Base-by-base conservation (phyloP, 768 basidiomycete genomes). In the Clitopilus passeckerianus region DNA sequence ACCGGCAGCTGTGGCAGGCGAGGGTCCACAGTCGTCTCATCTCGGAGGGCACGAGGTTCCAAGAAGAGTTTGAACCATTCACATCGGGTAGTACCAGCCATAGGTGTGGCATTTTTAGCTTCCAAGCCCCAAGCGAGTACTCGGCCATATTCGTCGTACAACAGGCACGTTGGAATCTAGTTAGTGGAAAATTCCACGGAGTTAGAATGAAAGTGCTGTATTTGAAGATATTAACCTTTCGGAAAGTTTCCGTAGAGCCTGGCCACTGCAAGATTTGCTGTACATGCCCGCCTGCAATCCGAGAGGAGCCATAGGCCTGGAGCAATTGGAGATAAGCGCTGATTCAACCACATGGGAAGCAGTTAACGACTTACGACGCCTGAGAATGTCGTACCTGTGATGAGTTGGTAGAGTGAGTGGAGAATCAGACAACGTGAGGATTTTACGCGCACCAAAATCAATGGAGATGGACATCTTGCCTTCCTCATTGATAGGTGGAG, bases 261-360 rank as follows among this genome's bases (percentile, higher is more conserved):
- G 90, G 92, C 93, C 93, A 95, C 60, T 83, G 82, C 16, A 95
- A 72, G 58, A 95, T 92, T 67, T 94, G 92, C 63, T 93, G 93
- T 5, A 93, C 81, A 63, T 80, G 80, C 15, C 93, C 93, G 0
- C 81, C 82, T 9, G 89, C 84, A 59, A 93, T 89, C 62, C 93
- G 86, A 10, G 91, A 89, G 7, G 91, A 93, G 6, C 89, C 92
- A 66, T 91, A 95, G 0, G 93, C 90, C 90, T 92, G 27, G 43
- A 37, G 9, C 56, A 44, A 53, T 22, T 57, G 64, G 59, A 61
- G 63, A 58, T 53, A 23, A n/a, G 34, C 35, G n/a, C 35, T 34
- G 59, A 15, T 55, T 24, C 22, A 5, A 50, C n/a, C 46, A 50
- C 46, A 23, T 50, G 46, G 27, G 20, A 50, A 50, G 46, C 9